Evolutionary conservation across 2,329 filamentous ascomycete species (phyloP).

Genomic region (Dactylellina cionopaga): DNA sequence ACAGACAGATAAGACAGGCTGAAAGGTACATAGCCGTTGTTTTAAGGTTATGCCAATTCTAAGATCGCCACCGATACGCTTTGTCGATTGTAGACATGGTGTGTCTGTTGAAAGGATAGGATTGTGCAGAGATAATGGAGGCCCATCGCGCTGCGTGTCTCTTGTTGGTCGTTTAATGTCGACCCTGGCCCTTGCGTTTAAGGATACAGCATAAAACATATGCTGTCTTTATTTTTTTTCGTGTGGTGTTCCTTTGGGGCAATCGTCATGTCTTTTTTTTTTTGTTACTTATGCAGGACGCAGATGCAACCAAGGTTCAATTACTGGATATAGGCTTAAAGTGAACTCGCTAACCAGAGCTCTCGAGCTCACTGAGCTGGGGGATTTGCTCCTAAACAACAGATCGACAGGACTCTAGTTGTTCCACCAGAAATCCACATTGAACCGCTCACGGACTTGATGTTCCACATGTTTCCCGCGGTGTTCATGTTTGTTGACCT

Average conservation of each 20-base stretch:
- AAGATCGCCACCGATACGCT: not conserved
- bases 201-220: conserved; percentile 1
- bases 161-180: conserved; percentile 7
- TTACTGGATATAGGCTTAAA: conserved; percentile 1
- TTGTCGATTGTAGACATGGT: no score
- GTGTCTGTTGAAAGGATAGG: no score
- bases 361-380: conserved; percentile 33
- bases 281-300: conserved; percentile 37
- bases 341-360: conserved; percentile 48
- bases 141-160: no score
- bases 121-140: conserved; percentile 3
- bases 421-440: conserved; percentile 54
- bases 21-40: conserved; percentile 12
- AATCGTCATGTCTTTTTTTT: conserved; percentile 9
- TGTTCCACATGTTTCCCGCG: conserved; percentile 74
- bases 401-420: conserved; percentile 55
- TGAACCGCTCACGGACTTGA: conserved; percentile 64
- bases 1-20: conserved; percentile 21
- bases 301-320: conserved; percentile 25
- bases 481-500: conserved; percentile 73
- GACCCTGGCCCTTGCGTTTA: conserved; percentile 21
- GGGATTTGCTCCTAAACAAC: conserved; percentile 2
- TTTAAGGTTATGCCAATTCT: conserved; percentile 9
- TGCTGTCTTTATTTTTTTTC: conserved; percentile 1
- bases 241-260: no score